Evolutionary conservation across 2,329 filamentous ascomycete species (phyloP), one percentile per base, ranked within the genome.

Genomic region (Penicillium sp.): DNA sequence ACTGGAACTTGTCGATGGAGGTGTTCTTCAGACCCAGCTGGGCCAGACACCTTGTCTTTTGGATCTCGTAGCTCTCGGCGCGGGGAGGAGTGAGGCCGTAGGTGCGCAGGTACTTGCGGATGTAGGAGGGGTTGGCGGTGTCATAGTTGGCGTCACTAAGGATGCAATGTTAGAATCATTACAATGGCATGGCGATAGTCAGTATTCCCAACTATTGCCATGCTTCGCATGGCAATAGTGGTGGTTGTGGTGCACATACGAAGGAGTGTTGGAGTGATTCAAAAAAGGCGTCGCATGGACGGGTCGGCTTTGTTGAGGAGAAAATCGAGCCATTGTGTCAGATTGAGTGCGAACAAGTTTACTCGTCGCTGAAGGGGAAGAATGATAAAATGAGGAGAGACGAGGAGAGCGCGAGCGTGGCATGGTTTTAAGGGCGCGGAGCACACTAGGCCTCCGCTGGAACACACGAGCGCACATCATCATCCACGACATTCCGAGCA

Each of bases 51-150:
- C 77, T 72, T 60, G 72, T 71, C 68, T 77, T 76, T 61, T 80
- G 77, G 33, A 71, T 68, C 56, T 80, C 77, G 59, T 78, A 78
- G 53, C 68, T 72, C 59, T 80, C 77, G 39, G 75, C 71, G 46
- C 74, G 74, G 39, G 77, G 77, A 58, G 77, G 77, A 52, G 76
- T 78, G 52, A 80, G 68, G 46, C 77, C 77, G 60, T 80, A 79
- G 15, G 77, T 79, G 58, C 75, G 75, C 54, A 79, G 72, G 65
- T 79, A 79, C 60, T 78, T 79, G 68, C 77, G 77, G 40, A 79
- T 77, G 50, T 78, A 75, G 37, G 74, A 62, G 30, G 77, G 76
- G 60, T 79, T 76, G 54, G 77, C 75, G 41, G 77, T 80, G 56
- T 80, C 77, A 54, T 73, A 78, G 62, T 78, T 76, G 40, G 71